Evolutionary conservation across 257 asterid genomes (phyloP).

Genomic region (Osmanthus fragrans): DNA sequence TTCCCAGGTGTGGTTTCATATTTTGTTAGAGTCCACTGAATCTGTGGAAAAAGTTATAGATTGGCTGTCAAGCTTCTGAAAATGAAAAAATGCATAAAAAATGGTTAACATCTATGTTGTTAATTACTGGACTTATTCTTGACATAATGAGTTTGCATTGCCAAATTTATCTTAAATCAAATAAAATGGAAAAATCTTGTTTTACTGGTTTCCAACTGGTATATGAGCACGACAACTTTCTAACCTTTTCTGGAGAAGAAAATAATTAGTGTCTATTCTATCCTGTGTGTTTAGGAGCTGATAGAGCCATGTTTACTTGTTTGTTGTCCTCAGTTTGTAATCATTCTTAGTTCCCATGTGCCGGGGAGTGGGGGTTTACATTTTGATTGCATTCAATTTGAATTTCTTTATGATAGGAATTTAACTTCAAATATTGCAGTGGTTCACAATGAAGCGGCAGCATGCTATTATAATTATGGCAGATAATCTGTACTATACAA

Average conservation of each 20-base stretch:
- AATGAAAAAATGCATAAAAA: neutral
- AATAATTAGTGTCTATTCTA: neutral
- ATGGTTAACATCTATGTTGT: neutral
- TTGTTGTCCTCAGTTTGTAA: neutral
- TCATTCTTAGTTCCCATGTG: neutral
- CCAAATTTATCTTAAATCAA: too few species aligned
- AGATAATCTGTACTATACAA: slow-evolving; percentile 59
- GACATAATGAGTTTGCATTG: neutral
- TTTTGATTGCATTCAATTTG: slow-evolving; percentile 13
- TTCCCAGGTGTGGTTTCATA: slow-evolving; percentile 39
- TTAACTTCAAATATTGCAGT: slow-evolving; percentile 44
- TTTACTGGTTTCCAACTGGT: too few species aligned
- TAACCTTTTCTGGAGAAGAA: slow-evolving; percentile 9
- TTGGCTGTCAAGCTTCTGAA: neutral
- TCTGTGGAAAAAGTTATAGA: neutral
- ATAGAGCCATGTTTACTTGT: slow-evolving; percentile 1
- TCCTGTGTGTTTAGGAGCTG: slow-evolving; percentile 2
- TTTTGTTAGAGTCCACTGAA: slow-evolving; percentile 3
- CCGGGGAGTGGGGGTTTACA: neutral
- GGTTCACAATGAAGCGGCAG: slow-evolving; percentile 83
- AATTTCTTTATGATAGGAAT: slow-evolving; percentile 22
- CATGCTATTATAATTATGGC: slow-evolving; percentile 65
- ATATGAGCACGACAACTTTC: neutral
- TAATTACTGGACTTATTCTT: neutral
- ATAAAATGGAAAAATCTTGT: too few species aligned